Conservation (phyloP, 306 rosid species). For the Prunus fruticosa region DNA sequence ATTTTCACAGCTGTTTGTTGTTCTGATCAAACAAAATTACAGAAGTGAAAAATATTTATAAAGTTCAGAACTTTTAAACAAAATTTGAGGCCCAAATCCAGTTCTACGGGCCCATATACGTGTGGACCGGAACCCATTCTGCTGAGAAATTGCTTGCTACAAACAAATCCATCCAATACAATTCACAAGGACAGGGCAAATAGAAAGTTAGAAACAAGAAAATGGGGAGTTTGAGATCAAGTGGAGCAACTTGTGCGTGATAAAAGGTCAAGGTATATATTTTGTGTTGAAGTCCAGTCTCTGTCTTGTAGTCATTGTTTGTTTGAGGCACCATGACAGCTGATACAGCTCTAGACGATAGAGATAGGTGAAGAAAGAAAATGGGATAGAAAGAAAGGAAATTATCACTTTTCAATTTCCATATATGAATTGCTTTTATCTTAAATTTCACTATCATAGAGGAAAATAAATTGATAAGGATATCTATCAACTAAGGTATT, state of each 20-base stretch:
- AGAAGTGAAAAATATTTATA: too few species aligned
- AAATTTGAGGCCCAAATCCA: too few species aligned
- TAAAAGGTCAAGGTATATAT: constrained; percentile 2
- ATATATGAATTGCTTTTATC: constrained; percentile 6
- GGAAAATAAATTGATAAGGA: constrained; percentile 8
- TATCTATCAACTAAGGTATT: background rate
- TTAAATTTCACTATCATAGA: constrained; percentile 5
- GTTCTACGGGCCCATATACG: too few species aligned
- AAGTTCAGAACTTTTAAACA: too few species aligned
- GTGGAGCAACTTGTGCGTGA: constrained; percentile 18
- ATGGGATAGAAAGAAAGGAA: constrained; percentile 7
- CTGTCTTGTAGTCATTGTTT: constrained; percentile 18
- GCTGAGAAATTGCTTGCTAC: background rate
- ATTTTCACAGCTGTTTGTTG: too few species aligned
- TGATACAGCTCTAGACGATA: constrained; percentile 29
- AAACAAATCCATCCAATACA: too few species aligned
- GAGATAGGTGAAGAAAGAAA: constrained; percentile 17
- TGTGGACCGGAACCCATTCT: too few species aligned
- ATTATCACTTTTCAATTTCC: background rate
- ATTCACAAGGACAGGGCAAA: too few species aligned
- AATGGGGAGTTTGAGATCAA: background rate
- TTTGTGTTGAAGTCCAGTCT: background rate
- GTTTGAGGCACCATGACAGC: background rate
- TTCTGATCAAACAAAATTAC: too few species aligned
- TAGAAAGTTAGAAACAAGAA: too few species aligned